These are phyloP conservation scores for Neurospora tetrasperma DNA, from an alignment of 495 filamentous ascomycete species.

Conservation along the genomic window DNA sequence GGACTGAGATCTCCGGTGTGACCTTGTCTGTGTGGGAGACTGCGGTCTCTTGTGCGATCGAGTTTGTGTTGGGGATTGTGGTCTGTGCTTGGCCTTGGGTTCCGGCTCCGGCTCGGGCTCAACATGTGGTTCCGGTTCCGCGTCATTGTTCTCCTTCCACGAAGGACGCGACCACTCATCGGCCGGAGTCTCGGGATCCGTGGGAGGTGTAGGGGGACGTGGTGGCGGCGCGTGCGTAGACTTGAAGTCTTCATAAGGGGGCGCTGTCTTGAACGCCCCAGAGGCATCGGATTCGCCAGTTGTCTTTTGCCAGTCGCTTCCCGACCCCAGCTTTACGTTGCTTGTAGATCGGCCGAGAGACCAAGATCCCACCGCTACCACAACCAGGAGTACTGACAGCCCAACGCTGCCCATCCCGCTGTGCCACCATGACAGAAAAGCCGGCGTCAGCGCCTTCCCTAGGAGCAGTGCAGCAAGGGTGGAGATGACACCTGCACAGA, in stretches of 20 bases:
- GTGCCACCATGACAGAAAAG: slow-evolving; percentile 55
- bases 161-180: slow-evolving; percentile 25
- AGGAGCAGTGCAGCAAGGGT: slow-evolving; percentile 60
- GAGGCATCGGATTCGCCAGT: slow-evolving; percentile 13
- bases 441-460: slow-evolving; percentile 57
- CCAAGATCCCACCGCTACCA: slow-evolving; percentile 69
- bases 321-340: not conserved
- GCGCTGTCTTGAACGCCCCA: slow-evolving; percentile 18
- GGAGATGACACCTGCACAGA: slow-evolving; percentile 69
- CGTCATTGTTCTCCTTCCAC: slow-evolving; percentile 25
- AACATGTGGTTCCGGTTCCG: slow-evolving; percentile 12
- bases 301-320: not conserved
- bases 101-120: slow-evolving; percentile 9
- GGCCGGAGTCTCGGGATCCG: slow-evolving; percentile 18
- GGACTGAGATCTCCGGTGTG: slow-evolving; percentile 1
- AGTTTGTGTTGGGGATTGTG: not conserved
- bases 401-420: slow-evolving; percentile 51
- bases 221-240: slow-evolving; percentile 32
- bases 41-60: not conserved
- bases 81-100: slow-evolving; percentile 8
- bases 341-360: slow-evolving; percentile 44
- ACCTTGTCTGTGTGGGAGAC: slow-evolving; percentile 1
- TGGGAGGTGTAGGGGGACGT: slow-evolving; percentile 26
- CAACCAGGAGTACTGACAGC: slow-evolving; percentile 50
- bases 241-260: slow-evolving; percentile 24